Evolutionary conservation across 2,329 filamentous ascomycete genomes (phyloP).

Genomic region (Helotiales sp.): DNA sequence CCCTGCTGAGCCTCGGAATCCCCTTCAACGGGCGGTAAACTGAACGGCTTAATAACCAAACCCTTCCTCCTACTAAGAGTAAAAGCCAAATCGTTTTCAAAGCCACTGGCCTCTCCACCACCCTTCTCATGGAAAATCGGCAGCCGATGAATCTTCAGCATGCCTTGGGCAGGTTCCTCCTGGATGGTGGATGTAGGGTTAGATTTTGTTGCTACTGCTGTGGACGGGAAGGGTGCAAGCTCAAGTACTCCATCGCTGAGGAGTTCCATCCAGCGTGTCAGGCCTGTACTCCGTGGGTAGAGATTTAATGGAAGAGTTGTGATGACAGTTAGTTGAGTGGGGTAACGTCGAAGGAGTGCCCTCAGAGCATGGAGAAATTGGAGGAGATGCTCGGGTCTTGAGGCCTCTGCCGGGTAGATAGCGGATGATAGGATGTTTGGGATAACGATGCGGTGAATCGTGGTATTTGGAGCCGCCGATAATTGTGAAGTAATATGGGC

Average conservation of each 20-base stretch:
- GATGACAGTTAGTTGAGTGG: slow-evolving; percentile 70
- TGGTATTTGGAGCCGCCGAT: slow-evolving; percentile 57
- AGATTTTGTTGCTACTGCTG: slow-evolving; percentile 46
- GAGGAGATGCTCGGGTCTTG: slow-evolving; percentile 74
- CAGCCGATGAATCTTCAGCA: slow-evolving; percentile 81
- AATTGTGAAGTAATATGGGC: slow-evolving; percentile 61
- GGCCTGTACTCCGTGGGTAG: slow-evolving; percentile 74
- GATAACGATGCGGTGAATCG: slow-evolving; percentile 81
- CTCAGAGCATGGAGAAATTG: slow-evolving; percentile 82
- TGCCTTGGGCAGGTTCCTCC: slow-evolving; percentile 82
- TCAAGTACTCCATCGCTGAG: slow-evolving; percentile 87
- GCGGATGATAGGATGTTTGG: slow-evolving; percentile 87
- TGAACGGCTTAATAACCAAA: slow-evolving; percentile 86
- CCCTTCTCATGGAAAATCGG: slow-evolving; percentile 89
- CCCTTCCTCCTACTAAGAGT: slow-evolving; percentile 80
- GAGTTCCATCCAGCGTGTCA: slow-evolving; percentile 85
- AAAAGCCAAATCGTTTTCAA: slow-evolving; percentile 88
- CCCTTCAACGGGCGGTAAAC: slow-evolving; percentile 83
- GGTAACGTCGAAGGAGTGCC: slow-evolving; percentile 71
- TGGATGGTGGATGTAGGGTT: slow-evolving; percentile 59
- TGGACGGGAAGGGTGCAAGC: slow-evolving; percentile 73
- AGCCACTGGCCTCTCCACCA: slow-evolving; percentile 70
- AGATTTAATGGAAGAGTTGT: slow-evolving; percentile 80
- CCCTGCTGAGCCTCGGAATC: slow-evolving; percentile 54
- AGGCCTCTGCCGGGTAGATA: slow-evolving; percentile 72